Evolutionary conservation across 2,329 filamentous ascomycete genomes (phyloP), one percentile per base, ranked within the genome.

Genomic region (Diplocarpon rosae): DNA sequence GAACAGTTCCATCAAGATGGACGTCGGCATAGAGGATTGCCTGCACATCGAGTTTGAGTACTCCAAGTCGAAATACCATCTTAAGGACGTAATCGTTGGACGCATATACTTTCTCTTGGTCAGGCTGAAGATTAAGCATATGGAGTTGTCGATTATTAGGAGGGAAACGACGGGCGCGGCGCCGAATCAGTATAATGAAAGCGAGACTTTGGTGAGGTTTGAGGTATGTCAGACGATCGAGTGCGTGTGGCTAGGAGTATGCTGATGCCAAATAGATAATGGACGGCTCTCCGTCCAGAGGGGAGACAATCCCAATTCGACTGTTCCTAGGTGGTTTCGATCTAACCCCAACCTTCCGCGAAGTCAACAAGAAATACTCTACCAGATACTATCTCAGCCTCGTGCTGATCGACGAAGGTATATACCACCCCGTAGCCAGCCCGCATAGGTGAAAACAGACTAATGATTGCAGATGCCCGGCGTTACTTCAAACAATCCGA

Each of bases 331-430:
- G 92, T 49, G 92, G 92, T 42, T 98, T 98, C 63, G 93, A 98
- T 66, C 69, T 98, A 51, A 98, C 92, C 4, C 92, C 92, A 13
- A 98, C 92, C 11, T 98, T 98, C 76, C 85, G 92, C 51, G 92
- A 98, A 64, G 93, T 98, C 56, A 98, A 98, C 76, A 98, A 98
- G 75, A 98, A 98, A 69, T 98, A 95, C 66, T 96, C 90, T 20
- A 96, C 90, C 31, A 76, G 92, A 59, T 98, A 98, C 69, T 98
- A 98, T 68, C 76, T 98, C 51, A 95, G 89, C 63, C 69, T 98
- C 51, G 92, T 98, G 16, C 74, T 95, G 55, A 95, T 95, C 56
- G 89, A 95, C 60, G 89, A 95, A 77, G 86, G 86, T 85, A 67
- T 48, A 48, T 39, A 20, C 13, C 29, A 37, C 32, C 33, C 37